Evolutionary conservation across 768 basidiomycete species (phyloP), one percentile per base, ranked within the genome.

Genomic region (Tephrocybe sp.): DNA sequence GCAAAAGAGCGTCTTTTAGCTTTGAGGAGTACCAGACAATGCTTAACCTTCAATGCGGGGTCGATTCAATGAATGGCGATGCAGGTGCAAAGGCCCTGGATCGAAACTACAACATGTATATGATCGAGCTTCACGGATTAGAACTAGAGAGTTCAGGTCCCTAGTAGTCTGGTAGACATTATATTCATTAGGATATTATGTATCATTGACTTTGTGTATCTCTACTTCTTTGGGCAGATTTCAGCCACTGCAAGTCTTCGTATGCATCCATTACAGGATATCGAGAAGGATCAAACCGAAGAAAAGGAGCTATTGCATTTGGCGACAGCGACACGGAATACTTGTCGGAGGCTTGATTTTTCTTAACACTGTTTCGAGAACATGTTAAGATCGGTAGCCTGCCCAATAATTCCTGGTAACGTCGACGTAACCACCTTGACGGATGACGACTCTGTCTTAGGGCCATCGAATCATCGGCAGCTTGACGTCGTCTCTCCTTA

Each of bases 21-120:
- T 96, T 97, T 58, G 94, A 96, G 57, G 91, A 98, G 62, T 98
- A 96, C 68, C 89, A 93, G 65, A 79, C 82, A 7, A 93, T 98
- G 77, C 77, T 98, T 42, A 87, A 84, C 59, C 76, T 98, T 33
- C 92, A 92, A 60, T 96, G 93, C 62, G 90, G 89, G 13, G 82
- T 93, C 32, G 83, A 91, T 61, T 83, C 77, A 51, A 71, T 66
- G n/a, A 68, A 72, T 11, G 77, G 75, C 16, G 80, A 82, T 32
- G 70, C 71, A 17, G 79, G 71, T 16, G 67, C 75, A 32, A 79
- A 77, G 55, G 80, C 85, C 7, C 62, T 66, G 1, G 84, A 92
- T 67, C 79, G 82, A 41, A 84, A 86, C 60, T 92, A 92, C 66
- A 87, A 85, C 68, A 83, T 87, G 79, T 93, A 92, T 67, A 76